phyloP scores from a whole-genome alignment of 2,329 filamentous ascomycete genomes.

The Aspergillus pseudoglaucus region DNA sequence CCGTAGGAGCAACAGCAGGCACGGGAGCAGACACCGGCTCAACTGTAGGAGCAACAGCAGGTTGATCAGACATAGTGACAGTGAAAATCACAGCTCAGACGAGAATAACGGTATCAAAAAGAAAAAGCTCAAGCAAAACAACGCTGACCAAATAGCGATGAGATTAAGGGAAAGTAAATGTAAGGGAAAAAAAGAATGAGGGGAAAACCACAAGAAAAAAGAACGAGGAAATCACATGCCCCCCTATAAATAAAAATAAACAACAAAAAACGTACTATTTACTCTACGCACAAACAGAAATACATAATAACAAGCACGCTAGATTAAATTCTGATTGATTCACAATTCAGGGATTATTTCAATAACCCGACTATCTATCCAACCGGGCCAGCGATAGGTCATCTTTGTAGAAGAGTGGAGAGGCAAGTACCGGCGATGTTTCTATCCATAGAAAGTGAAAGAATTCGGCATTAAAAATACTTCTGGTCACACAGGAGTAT shows the following conservation, averaged over 20 bases:
- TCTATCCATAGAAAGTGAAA: no score
- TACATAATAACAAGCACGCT: not conserved
- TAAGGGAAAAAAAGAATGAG: conserved; percentile 1
- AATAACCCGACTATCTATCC: no score
- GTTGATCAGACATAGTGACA: conserved; percentile 15
- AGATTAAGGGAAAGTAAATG: not conserved
- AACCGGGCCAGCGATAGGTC: no score
- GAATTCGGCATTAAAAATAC: no score
- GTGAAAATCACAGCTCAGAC: not conserved
- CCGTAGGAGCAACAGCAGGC: conserved; percentile 4
- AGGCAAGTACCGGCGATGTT: no score
- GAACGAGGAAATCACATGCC: conserved; percentile 1
- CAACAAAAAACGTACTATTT: not conserved
- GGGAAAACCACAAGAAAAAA: conserved; percentile 3
- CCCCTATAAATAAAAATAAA: not conserved
- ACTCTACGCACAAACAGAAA: not conserved
- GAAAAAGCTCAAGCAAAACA: not conserved
- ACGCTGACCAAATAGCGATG: not conserved
- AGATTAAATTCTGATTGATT: no score
- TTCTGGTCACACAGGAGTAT: no score
- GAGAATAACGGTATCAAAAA: not conserved
- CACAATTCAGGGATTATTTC: no score
- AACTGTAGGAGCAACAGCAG: conserved; percentile 1
- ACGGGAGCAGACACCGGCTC: conserved; percentile 5
- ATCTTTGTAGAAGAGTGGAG: no score